A percentile compares a stretch with the other conserved stretches of the same genome.
These are phyloP conservation scores for Bipolaris cookei DNA, from an alignment of 2,329 filamentous ascomycete species.

Conservation along the genomic window DNA sequence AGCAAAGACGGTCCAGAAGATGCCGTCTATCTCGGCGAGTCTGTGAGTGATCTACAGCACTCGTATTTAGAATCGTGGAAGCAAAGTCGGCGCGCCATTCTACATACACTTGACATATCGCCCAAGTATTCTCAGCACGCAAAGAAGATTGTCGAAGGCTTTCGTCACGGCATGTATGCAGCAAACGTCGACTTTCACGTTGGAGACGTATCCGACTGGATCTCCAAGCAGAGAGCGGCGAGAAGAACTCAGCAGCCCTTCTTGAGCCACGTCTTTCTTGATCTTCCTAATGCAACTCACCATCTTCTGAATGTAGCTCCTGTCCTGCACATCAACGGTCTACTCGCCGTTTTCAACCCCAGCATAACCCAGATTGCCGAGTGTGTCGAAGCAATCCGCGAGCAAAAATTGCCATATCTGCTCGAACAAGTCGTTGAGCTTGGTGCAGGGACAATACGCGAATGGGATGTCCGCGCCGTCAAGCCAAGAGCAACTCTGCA, in stretches of 20 bases:
- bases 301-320: slow-evolving; percentile 59
- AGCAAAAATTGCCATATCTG: slow-evolving; percentile 61
- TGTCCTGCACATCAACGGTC: slow-evolving; percentile 69
- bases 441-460: slow-evolving; percentile 60
- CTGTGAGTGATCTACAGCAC: slow-evolving; percentile 40
- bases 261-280: slow-evolving; percentile 73
- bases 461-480: slow-evolving; percentile 68
- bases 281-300: slow-evolving; percentile 69
- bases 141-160: slow-evolving; percentile 68
- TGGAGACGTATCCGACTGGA: slow-evolving; percentile 68
- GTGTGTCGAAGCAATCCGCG: slow-evolving; percentile 63
- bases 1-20: slow-evolving; percentile 34
- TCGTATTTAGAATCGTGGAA: slow-evolving; percentile 47
- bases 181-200: slow-evolving; percentile 76
- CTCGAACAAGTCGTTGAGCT: slow-evolving; percentile 68
- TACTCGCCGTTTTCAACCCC: slow-evolving; percentile 74
- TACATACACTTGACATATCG: slow-evolving; percentile 76
- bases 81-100: slow-evolving; percentile 65
- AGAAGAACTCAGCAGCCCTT: slow-evolving; percentile 60
- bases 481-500: slow-evolving; percentile 46
- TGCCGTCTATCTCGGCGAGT: slow-evolving; percentile 42
- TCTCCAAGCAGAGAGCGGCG: slow-evolving; percentile 55
- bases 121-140: slow-evolving; percentile 68
- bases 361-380: slow-evolving; percentile 78
- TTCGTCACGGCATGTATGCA: slow-evolving; percentile 72